A percentile compares a stretch with the other conserved stretches of the same genome.
Conservation (phyloP, 2,329 filamentous ascomycete genomes). For the Coniochaeta sp. region DNA sequence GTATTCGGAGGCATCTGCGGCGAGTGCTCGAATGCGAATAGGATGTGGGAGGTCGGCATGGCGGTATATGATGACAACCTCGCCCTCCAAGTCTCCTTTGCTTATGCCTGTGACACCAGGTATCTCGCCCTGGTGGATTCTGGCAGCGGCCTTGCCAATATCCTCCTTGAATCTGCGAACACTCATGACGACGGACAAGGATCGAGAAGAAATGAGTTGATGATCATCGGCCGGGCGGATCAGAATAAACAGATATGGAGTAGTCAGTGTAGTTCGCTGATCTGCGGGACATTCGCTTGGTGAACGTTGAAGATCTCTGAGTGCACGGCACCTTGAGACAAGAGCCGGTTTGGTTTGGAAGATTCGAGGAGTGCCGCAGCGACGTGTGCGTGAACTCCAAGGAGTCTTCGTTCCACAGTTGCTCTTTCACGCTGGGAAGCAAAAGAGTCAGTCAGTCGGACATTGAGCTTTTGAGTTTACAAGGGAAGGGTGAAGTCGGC, state of each 20-base stretch:
- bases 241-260: not conserved
- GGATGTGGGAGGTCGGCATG: slow-evolving; percentile 16
- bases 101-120: slow-evolving; percentile 45
- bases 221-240: not conserved
- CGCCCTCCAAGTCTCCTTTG: slow-evolving; percentile 62
- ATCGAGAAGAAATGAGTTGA: not conserved
- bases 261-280: not conserved
- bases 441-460: not conserved
- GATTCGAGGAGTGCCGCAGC: not conserved
- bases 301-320: not conserved
- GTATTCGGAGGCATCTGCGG: slow-evolving; percentile 27
- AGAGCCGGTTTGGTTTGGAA: too few relatives aligned
- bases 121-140: slow-evolving; percentile 26
- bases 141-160: slow-evolving; percentile 30
- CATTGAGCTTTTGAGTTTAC: not conserved
- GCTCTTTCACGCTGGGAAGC: not conserved
- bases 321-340: not conserved
- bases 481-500: not conserved
- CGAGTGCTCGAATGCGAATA: slow-evolving; percentile 29
- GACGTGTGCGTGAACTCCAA: not conserved
- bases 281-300: not conserved
- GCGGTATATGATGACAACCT: slow-evolving; percentile 54
- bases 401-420: not conserved
- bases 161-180: slow-evolving; percentile 59
- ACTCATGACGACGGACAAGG: slow-evolving; percentile 42